Evolutionary conservation across 257 asterid species (phyloP).

Genomic region (Primulina eburnea): DNA sequence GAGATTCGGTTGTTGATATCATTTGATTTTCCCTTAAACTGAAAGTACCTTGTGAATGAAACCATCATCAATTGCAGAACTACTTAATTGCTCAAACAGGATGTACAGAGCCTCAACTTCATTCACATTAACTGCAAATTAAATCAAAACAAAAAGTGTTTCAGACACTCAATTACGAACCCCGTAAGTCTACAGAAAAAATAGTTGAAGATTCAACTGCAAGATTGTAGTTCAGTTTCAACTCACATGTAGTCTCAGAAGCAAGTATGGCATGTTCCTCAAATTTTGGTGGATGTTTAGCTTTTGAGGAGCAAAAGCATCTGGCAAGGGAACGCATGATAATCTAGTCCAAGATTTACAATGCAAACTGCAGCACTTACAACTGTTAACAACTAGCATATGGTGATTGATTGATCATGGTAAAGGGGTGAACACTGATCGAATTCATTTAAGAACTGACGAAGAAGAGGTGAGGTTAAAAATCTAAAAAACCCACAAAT

Average conservation of each 20-base stretch:
- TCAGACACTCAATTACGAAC: not conserved
- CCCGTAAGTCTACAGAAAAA: too few species aligned
- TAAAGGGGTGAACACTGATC: not conserved
- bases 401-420: too few species aligned
- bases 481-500: not conserved
- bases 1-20: not conserved
- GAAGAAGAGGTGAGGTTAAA: too few species aligned
- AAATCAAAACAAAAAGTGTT: slow-evolving; percentile 8
- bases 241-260: slow-evolving; percentile 78
- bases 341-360: slow-evolving; percentile 3
- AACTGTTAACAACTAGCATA: not conserved
- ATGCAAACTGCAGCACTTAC: slow-evolving; percentile 23
- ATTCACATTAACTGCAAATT: slow-evolving; percentile 65
- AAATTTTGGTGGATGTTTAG: slow-evolving; percentile 31
- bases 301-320: slow-evolving; percentile 50
- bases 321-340: slow-evolving; percentile 41
- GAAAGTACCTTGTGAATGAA: slow-evolving; percentile 68
- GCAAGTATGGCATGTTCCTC: slow-evolving; percentile 50
- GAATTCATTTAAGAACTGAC: too few species aligned
- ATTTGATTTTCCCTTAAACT: not conserved
- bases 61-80: slow-evolving; percentile 64
- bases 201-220: not conserved
- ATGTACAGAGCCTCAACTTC: slow-evolving; percentile 80
- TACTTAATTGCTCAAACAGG: slow-evolving; percentile 60
- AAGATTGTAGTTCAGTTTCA: not conserved